These are phyloP conservation scores for Prunella vulgaris DNA, from an alignment of 257 asterid genomes.

Conservation along the genomic window DNA sequence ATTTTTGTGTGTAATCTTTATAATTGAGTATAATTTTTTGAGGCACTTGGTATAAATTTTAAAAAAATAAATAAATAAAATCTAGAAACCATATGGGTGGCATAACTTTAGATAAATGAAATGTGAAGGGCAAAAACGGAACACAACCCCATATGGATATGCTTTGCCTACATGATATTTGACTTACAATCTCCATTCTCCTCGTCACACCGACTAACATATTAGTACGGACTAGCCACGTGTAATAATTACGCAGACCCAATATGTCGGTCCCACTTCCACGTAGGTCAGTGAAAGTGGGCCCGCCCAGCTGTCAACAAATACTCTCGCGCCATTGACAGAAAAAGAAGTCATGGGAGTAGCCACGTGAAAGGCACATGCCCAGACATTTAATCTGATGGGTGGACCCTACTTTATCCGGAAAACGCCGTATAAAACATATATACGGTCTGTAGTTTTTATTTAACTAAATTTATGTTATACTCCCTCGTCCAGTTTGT, in stretches of 20 bases:
- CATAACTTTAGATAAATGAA: constrained; percentile 14
- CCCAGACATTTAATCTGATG: neutral
- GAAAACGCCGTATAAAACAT: constrained; percentile 28
- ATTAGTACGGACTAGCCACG: constrained; percentile 22
- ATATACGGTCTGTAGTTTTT: no score
- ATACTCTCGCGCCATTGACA: neutral
- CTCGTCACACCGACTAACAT: constrained; percentile 29
- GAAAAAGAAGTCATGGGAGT: neutral
- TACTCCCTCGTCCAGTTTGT: no score
- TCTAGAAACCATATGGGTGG: constrained; percentile 1
- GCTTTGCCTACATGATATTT: constrained; percentile 23
- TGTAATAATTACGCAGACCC: constrained; percentile 19
- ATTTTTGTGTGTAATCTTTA: no score
- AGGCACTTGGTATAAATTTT: no score
- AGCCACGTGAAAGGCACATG: constrained; percentile 33
- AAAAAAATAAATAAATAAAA: no score
- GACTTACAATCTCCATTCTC: constrained; percentile 34
- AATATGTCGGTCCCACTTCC: neutral
- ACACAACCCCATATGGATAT: constrained; percentile 4
- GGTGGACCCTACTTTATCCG: constrained; percentile 44
- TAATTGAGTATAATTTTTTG: no score
- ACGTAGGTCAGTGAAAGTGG: neutral
- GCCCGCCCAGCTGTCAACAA: no score
- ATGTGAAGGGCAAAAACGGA: neutral
- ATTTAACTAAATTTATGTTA: no score